Conservation (phyloP, 148 eudicot species). For the Camellia granthamiana region DNA sequence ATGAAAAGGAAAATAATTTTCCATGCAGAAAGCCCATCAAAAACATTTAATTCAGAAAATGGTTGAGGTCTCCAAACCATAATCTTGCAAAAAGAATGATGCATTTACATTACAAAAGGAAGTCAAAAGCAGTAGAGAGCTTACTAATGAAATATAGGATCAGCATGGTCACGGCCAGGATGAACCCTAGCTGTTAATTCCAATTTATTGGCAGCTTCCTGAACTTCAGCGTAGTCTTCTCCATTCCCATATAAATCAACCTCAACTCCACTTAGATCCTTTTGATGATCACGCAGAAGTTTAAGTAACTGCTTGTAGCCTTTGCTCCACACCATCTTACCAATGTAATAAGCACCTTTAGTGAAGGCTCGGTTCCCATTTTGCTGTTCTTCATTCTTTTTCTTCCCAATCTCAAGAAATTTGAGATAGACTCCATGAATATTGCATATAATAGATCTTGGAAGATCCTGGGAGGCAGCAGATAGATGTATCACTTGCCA, state of each 20-base stretch:
- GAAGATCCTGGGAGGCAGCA: slow-evolving; percentile 93
- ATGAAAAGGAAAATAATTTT: too few species aligned
- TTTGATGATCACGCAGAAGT: slow-evolving; percentile 70
- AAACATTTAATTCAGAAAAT: too few species aligned
- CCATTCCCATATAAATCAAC: slow-evolving; percentile 86
- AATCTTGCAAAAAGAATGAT: neutral
- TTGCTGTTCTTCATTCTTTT: slow-evolving; percentile 61
- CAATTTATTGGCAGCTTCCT: slow-evolving; percentile 61
- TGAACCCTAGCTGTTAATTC: slow-evolving; percentile 57
- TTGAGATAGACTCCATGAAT: slow-evolving; percentile 97
- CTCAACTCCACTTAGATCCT: slow-evolving; percentile 61
- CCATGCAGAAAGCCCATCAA: too few species aligned
- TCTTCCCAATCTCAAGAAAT: slow-evolving; percentile 84
- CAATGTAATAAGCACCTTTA: slow-evolving; percentile 88
- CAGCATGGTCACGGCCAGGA: slow-evolving; percentile 95
- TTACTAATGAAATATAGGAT: slow-evolving; percentile 91
- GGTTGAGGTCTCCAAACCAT: too few species aligned
- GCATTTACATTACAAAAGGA: neutral
- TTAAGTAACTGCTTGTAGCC: slow-evolving; percentile 84
- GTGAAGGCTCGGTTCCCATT: slow-evolving; percentile 45
- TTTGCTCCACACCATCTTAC: slow-evolving; percentile 98
- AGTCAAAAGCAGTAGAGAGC: slow-evolving; percentile 19
- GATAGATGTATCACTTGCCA: slow-evolving; percentile 91
- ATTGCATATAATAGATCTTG: slow-evolving; percentile 87
- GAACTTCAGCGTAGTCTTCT: slow-evolving; percentile 79